Conservation (phyloP, 169 alveolate genomes). For the Eimeria brunetti region DNA sequence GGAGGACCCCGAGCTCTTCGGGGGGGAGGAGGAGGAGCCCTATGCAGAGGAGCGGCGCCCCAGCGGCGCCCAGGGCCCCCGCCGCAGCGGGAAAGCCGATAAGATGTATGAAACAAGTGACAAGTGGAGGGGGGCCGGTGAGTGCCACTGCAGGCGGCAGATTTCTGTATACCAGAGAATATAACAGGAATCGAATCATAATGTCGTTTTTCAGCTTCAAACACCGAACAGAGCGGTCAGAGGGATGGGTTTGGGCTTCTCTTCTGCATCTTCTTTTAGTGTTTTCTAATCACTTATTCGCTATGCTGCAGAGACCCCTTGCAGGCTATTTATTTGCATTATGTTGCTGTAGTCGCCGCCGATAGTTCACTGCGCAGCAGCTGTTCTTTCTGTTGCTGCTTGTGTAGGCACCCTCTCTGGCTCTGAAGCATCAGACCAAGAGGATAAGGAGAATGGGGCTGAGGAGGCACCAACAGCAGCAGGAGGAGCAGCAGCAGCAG, state of each 20-base stretch:
- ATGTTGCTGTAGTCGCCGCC: background rate
- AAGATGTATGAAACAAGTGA: background rate
- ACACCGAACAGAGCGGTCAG: too few species aligned
- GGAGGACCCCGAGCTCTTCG: constrained; percentile 35
- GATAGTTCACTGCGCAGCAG: background rate
- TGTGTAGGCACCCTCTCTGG: background rate
- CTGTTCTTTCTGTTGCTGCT: background rate
- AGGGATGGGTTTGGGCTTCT: too few species aligned
- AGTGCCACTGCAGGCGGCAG: background rate
- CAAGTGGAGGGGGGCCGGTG: background rate
- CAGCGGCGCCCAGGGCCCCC: background rate
- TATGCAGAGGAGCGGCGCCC: background rate
- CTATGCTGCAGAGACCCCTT: background rate
- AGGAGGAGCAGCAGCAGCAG: constrained; percentile 20
- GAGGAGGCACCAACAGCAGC: background rate
- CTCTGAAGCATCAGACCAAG: constrained; percentile 7
- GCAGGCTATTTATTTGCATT: background rate
- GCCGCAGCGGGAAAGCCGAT: background rate
- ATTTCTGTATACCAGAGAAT: background rate
- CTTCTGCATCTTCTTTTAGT: background rate
- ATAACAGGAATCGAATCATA: background rate
- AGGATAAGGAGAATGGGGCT: background rate
- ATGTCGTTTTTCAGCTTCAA: background rate
- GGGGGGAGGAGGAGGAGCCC: constrained; percentile 28
- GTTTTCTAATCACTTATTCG: background rate